Percentiles rank a stretch among this genome's conserved stretches.
These are phyloP conservation scores for Moesziomyces aphidis DNA, from an alignment of 1,284 basidiomycete species.

Conservation along the genomic window DNA sequence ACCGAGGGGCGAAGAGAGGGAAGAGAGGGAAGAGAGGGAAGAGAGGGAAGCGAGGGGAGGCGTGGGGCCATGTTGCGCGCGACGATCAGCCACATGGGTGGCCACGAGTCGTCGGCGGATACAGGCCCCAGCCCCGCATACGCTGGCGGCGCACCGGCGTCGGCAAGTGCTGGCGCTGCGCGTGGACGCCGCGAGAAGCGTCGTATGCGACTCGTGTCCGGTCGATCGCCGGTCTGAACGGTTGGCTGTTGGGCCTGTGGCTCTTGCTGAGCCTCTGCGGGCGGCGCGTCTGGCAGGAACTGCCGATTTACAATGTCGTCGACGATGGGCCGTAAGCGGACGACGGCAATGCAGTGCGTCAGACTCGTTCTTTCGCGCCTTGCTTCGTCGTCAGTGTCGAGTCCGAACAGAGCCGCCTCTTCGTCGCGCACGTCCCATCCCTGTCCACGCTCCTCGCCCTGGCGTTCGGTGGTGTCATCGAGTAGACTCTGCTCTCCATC, in stretches of 20 bases:
- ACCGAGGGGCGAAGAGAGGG: conserved; percentile 19
- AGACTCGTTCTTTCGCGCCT: conserved; percentile 21
- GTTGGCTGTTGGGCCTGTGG: conserved; percentile 1
- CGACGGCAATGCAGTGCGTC: conserved; percentile 40
- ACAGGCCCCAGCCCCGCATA: conserved; percentile 17
- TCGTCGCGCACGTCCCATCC: conserved; percentile 46
- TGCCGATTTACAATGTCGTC: conserved; percentile 26
- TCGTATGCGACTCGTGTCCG: conserved; percentile 32
- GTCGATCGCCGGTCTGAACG: conserved; percentile 1
- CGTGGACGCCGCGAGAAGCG: conserved; percentile 34
- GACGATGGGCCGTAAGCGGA: conserved; percentile 18
- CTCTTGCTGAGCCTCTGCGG: conserved; percentile 1
- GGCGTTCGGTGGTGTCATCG: conserved; percentile 21
- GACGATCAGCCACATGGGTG: conserved; percentile 47
- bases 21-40: conserved; percentile 11
- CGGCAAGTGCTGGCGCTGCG: background rate
- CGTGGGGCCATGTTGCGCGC: conserved; percentile 29
- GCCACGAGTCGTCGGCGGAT: conserved; percentile 36
- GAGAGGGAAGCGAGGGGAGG: conserved; percentile 5
- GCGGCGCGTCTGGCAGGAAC: conserved; percentile 7
- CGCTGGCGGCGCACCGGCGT: background rate
- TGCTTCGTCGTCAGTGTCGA: conserved; percentile 18
- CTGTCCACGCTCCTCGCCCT: conserved; percentile 22
- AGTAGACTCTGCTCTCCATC: conserved; percentile 34
- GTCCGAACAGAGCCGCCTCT: conserved; percentile 31